Evolutionary conservation across 2,329 filamentous ascomycete genomes (phyloP).

Genomic region (Verticillium albo-atrum): DNA sequence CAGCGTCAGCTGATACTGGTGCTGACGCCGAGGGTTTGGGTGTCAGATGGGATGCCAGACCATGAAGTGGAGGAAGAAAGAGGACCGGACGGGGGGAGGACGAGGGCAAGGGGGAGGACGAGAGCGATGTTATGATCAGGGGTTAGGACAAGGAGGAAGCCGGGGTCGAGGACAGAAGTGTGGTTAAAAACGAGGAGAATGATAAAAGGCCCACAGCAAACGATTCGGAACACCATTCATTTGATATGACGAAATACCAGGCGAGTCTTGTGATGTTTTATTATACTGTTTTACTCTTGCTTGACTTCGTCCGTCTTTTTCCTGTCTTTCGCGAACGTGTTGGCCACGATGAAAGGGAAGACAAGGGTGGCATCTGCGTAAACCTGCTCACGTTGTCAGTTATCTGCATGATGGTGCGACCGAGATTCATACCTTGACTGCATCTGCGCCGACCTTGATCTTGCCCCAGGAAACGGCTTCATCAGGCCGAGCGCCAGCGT

Average conservation of each 20-base stretch:
- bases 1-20: background rate
- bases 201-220: too few species aligned
- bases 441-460: constrained; percentile 83
- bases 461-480: constrained; percentile 99
- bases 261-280: background rate
- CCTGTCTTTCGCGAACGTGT: constrained; percentile 58
- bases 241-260: background rate
- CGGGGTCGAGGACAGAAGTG: too few species aligned
- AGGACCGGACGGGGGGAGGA: too few species aligned
- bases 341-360: constrained; percentile 63
- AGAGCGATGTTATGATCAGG: too few species aligned
- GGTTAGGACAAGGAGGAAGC: too few species aligned
- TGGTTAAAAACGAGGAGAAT: too few species aligned
- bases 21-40: background rate
- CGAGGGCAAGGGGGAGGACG: too few species aligned
- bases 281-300: background rate
- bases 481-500: constrained; percentile 90
- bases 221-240: too few species aligned
- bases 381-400: constrained; percentile 34
- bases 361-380: constrained; percentile 62
- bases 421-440: constrained; percentile 68
- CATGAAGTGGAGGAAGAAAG: background rate
- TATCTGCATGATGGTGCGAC: background rate
- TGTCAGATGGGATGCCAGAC: background rate
- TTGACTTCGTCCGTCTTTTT: background rate